phyloP scores from a whole-genome alignment of 345 rosid genomes.

The Eucalyptus grandis region DNA sequence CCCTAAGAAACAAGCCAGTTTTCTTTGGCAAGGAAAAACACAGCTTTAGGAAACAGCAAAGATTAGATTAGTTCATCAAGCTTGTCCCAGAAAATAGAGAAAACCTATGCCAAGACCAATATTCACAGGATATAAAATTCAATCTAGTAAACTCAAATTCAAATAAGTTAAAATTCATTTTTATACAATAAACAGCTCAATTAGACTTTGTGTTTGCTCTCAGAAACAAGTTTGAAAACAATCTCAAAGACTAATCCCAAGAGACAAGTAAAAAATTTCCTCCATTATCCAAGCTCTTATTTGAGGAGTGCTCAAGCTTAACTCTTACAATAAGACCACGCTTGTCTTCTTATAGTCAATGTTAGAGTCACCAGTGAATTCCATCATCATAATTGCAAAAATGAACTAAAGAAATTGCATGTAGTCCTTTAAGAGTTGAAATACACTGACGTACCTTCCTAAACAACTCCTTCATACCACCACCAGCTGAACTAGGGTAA shows the following conservation, averaged over 20 bases:
- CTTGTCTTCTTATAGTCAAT: not conserved
- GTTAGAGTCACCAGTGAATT: not conserved
- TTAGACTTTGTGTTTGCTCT: not conserved
- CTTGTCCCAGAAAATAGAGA: not conserved
- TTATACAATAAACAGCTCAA: not conserved
- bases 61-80: not conserved
- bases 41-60: not conserved
- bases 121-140: not conserved
- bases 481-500: slow-evolving; percentile 98
- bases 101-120: not conserved
- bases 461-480: slow-evolving; percentile 99
- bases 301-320: not conserved
- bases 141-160: not conserved
- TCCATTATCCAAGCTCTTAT: not conserved
- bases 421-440: not conserved
- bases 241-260: not conserved
- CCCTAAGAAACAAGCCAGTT: not conserved
- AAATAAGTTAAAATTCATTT: not conserved
- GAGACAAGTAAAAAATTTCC: not conserved
- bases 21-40: not conserved
- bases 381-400: not conserved
- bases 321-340: not conserved
- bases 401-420: not conserved
- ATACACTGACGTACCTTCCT: slow-evolving; percentile 52
- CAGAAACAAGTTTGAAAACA: not conserved